phyloP scores from a whole-genome alignment of 2,329 filamentous ascomycete genomes.

The Cryphonectria parasitica region DNA sequence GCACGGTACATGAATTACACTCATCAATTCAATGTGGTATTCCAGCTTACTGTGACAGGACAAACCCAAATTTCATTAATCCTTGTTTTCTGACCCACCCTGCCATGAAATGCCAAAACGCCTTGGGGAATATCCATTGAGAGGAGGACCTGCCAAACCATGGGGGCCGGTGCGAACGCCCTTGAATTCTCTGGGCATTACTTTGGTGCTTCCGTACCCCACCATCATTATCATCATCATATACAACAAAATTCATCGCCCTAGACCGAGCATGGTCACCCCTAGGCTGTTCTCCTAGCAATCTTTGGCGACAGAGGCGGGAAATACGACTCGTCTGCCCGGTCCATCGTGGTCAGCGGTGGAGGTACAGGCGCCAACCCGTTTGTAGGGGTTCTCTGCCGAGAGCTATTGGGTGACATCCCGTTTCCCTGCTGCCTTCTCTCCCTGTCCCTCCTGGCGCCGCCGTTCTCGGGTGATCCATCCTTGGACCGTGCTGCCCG shows the following conservation, averaged over 20 bases:
- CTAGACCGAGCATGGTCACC: neutral
- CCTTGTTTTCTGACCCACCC: neutral
- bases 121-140: neutral
- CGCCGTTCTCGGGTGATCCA: constrained; percentile 39
- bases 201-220: neutral
- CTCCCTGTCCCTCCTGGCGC: constrained; percentile 31
- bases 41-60: neutral
- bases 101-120: neutral
- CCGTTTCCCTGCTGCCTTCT: constrained; percentile 29
- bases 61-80: neutral
- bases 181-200: neutral
- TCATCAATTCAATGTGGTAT: constrained; percentile 15
- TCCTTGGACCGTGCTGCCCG: constrained; percentile 32
- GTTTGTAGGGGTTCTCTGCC: constrained; percentile 52
- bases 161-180: neutral
- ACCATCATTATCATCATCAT: neutral
- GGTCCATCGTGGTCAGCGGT: constrained; percentile 38
- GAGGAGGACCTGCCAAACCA: no score
- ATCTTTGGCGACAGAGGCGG: constrained; percentile 41
- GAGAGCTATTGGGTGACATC: constrained; percentile 51
- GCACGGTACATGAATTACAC: neutral
- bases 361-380: constrained; percentile 30
- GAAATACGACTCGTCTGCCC: constrained; percentile 48
- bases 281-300: constrained; percentile 35
- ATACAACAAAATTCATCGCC: no score